Percentiles rank a stretch among this genome's conserved stretches.
Evolutionary conservation across 2,329 filamentous ascomycete species (phyloP).

Genomic region (Kalmusia sp.): DNA sequence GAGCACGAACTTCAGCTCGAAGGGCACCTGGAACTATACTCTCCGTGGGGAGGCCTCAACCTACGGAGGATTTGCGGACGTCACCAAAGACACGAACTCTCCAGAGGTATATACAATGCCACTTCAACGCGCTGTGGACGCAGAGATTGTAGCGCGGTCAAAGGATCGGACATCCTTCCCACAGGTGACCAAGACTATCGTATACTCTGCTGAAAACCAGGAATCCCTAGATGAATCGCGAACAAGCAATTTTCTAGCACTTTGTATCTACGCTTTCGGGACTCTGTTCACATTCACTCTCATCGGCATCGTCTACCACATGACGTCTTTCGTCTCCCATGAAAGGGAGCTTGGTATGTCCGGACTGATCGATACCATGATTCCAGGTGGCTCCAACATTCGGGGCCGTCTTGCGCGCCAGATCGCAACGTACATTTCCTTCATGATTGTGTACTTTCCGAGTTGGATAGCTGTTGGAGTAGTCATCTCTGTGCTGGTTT

Average conservation of each 20-base stretch:
- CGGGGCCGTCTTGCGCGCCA: constrained; percentile 26
- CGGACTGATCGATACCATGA: constrained; percentile 34
- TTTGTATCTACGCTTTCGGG: constrained; percentile 27
- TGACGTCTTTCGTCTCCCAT: constrained; percentile 31
- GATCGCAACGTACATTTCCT: constrained; percentile 30
- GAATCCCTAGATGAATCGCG: constrained; percentile 15
- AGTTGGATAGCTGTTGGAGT: constrained; percentile 31
- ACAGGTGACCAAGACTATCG: constrained; percentile 16
- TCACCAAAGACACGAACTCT: constrained; percentile 21
- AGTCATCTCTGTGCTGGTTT: constrained; percentile 24
- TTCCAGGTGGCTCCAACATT: constrained; percentile 27
- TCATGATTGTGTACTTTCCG: constrained; percentile 34
- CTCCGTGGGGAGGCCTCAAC: constrained; percentile 18
- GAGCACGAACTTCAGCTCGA: constrained; percentile 35
- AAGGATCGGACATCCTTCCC: constrained; percentile 13
- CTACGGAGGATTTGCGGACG: constrained; percentile 13
- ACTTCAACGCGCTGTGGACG: constrained; percentile 30
- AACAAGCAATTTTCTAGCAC: constrained; percentile 19
- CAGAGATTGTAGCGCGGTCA: constrained; percentile 52
- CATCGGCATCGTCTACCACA: constrained; percentile 31
- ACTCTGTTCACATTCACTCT: constrained; percentile 29
- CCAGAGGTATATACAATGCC: constrained; percentile 26
- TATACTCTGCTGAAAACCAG: constrained; percentile 25
- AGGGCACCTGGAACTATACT: constrained; percentile 34
- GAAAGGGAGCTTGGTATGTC: constrained; percentile 37